Evolutionary conservation across 2,329 filamentous ascomycete genomes (phyloP).

Genomic region (Beauveria brongniartii): DNA sequence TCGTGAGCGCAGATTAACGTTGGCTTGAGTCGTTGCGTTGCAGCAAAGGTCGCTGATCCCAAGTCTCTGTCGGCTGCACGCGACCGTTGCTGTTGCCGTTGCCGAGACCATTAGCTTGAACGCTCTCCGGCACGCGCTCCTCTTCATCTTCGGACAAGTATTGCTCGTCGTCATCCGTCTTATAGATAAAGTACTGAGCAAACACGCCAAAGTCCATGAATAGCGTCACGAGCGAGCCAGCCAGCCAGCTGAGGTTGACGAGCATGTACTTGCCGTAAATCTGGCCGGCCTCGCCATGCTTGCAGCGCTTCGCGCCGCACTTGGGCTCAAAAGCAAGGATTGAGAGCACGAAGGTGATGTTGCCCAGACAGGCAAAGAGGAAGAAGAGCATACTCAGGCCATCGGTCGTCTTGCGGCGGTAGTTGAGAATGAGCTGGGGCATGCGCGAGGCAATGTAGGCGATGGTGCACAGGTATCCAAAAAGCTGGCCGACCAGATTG

Average conservation of each 20-base stretch:
- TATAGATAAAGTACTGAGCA: constrained; percentile 84
- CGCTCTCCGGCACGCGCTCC: constrained; percentile 21
- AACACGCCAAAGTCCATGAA: constrained; percentile 82
- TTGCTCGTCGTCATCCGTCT: constrained; percentile 16
- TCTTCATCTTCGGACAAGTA: constrained; percentile 31
- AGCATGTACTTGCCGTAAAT: constrained; percentile 78
- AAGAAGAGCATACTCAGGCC: constrained; percentile 94
- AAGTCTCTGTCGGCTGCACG: constrained; percentile 23
- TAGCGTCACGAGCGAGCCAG: constrained; percentile 82
- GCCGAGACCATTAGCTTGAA: constrained; percentile 16
- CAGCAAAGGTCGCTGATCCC: constrained; percentile 34
- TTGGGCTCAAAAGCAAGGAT: constrained; percentile 84
- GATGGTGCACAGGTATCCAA: constrained; percentile 84
- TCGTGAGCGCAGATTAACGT: background rate
- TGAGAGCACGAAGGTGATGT: constrained; percentile 84
- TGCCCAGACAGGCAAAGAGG: constrained; percentile 91
- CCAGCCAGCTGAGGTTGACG: constrained; percentile 84
- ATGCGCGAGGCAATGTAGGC: constrained; percentile 85
- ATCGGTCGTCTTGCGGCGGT: constrained; percentile 84
- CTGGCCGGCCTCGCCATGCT: constrained; percentile 51
- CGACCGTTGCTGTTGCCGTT: constrained; percentile 14
- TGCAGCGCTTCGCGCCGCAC: constrained; percentile 51
- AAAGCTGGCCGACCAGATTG: constrained; percentile 75
- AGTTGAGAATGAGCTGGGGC: constrained; percentile 88
- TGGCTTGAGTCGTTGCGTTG: constrained; percentile 21